Percentiles rank a stretch among this genome's conserved stretches.
These are phyloP conservation scores for Rhodocollybia butyracea DNA, from an alignment of 768 basidiomycete genomes.

Conservation along the genomic window DNA sequence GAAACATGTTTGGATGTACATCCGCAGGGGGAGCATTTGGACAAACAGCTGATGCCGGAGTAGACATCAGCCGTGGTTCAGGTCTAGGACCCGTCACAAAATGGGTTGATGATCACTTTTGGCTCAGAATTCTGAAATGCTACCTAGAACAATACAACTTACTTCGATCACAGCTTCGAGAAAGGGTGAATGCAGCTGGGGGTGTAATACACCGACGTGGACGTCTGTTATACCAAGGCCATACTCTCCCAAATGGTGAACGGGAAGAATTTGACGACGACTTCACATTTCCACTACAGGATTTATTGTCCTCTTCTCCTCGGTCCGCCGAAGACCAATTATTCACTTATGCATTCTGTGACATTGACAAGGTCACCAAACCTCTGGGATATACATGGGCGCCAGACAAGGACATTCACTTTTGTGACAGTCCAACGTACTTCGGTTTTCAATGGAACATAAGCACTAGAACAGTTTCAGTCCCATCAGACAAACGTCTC, in stretches of 20 bases:
- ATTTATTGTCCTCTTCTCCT: conserved; percentile 19
- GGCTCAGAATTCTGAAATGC: conserved; percentile 17
- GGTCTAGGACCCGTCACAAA: conserved; percentile 27
- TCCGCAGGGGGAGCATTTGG: conserved; percentile 25
- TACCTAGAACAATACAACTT: conserved; percentile 24
- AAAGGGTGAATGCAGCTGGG: conserved; percentile 7
- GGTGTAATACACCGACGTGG: conserved; percentile 7
- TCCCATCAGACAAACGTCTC: conserved; percentile 21
- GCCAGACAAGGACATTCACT: conserved; percentile 23
- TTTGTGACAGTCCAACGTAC: conserved; percentile 16
- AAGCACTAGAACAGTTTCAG: conserved; percentile 13
- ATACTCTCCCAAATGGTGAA: conserved; percentile 9
- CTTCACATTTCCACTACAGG: conserved; percentile 9
- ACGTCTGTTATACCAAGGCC: conserved; percentile 19
- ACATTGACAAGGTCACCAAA: conserved; percentile 32
- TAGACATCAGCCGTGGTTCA: conserved; percentile 16
- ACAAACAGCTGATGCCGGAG: conserved; percentile 16
- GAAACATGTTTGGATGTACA: conserved; percentile 17
- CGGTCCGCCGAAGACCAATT: conserved; percentile 13
- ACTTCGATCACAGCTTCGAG: conserved; percentile 7
- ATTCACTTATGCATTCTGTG: conserved; percentile 19
- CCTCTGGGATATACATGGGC: conserved; percentile 31
- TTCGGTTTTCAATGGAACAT: conserved; percentile 32
- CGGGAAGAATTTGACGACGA: conserved; percentile 33
- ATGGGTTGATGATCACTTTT: conserved; percentile 33